Base-by-base conservation (phyloP, 148 eudicot genomes). In the Chenopodium formosanum region DNA sequence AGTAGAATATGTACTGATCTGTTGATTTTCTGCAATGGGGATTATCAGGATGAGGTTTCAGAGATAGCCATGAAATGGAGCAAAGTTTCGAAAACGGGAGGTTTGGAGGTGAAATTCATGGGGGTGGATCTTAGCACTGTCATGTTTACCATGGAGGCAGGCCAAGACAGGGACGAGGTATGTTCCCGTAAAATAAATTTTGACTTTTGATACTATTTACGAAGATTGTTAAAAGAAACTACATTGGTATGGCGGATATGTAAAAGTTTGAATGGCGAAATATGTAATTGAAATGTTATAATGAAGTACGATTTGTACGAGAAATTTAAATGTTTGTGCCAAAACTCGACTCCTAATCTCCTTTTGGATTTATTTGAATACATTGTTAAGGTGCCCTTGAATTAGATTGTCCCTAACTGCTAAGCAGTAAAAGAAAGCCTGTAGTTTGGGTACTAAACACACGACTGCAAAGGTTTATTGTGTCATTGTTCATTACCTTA, bases 61-160 rank as follows among this genome's bases (percentile, higher is more conserved):
- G 89, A 90, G 74, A 82, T 85, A 27, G 95, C 98, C 22, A 90
- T 79, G 91, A 89, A 91, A 88, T 94, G 98, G 99, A 89, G 90
- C 31, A 87, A 92, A 80, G 83, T 96, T 81, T 72, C 91, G 72
- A 94, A 92, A 88, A 92, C 95, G 1, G 99, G 98, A 62, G 88
- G 91, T 37, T 80, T 92, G 37, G 94, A 92, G 84, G 86, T 88
- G 40, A 89, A 86, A 83, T 97, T 97, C 82, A 85, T 86, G 88
- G 95, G 91, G 11, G 85, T 97, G 80, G 99, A 97, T 87, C 46
- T 87, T 31, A 86, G 83, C 84, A 94, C 99, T 56, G 82, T 97
- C 72, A 97, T 94, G 99, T 89, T 97, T 88, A 94, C 92, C 71
- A 85, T 92, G 92, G 90, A 94, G 81, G 86, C 87, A 74, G 94